A percentile compares a stretch with the other conserved stretches of the same genome.
Evolutionary conservation across 2,329 filamentous ascomycete species (phyloP).

Genomic region (Colletotrichum lupini): DNA sequence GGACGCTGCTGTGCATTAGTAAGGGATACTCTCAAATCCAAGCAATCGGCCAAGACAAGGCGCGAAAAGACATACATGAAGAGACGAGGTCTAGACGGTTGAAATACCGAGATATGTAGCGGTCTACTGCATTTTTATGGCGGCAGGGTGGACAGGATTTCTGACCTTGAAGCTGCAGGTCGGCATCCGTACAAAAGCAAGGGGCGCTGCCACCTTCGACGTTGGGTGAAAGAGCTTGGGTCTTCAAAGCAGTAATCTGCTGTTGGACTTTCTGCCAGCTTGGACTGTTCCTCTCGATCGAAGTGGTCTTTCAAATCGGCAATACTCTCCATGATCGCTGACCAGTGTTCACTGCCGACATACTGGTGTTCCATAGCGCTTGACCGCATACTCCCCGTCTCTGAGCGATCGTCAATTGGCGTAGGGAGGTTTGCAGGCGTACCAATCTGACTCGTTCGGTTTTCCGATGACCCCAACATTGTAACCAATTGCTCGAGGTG

Average conservation of each 20-base stretch:
- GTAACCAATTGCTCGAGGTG: constrained; percentile 45
- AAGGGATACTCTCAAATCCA: too few relatives aligned
- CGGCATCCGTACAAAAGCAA: constrained; percentile 9
- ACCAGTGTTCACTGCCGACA: constrained; percentile 51
- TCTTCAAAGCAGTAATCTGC: accelerated
- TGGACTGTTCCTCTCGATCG: constrained; percentile 38
- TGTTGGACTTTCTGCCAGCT: neutral
- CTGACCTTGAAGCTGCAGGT: constrained; percentile 34
- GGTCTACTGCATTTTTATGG: constrained; percentile 45
- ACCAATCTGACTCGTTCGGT: accelerated
- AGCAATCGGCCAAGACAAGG: too few relatives aligned
- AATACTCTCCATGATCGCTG: constrained; percentile 52
- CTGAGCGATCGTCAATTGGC: constrained; percentile 35
- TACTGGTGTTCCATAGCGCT: constrained; percentile 43
- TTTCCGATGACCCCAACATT: constrained; percentile 25
- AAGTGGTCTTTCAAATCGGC: constrained; percentile 51
- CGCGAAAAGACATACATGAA: neutral
- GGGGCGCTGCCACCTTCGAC: neutral
- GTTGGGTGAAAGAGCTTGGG: too few relatives aligned
- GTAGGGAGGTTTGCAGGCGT: neutral
- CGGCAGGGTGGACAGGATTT: constrained; percentile 49
- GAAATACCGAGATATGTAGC: constrained; percentile 50
- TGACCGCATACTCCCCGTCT: constrained; percentile 45
- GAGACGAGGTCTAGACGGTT: constrained; percentile 44
- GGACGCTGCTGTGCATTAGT: constrained; percentile 36